Conservation (phyloP, 2,329 filamentous ascomycete species). For the Hymenoscyphus scutula region DNA sequence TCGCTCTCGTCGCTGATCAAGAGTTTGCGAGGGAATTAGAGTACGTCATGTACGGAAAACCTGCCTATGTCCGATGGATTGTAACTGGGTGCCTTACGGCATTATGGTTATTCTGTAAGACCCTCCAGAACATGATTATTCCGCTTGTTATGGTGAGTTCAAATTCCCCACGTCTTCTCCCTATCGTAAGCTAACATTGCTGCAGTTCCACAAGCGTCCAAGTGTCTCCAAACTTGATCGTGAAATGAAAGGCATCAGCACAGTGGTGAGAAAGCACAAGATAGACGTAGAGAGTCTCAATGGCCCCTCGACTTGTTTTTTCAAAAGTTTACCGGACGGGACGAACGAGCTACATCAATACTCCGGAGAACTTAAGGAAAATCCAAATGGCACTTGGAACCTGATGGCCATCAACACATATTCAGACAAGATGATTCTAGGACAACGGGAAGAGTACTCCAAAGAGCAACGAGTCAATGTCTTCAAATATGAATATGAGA, state of each 20-base stretch:
- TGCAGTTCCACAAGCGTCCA: conserved; percentile 2
- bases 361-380: conserved; percentile 35
- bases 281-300: conserved; percentile 45
- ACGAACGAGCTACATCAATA: conserved; percentile 23
- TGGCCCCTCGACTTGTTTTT: conserved; percentile 49
- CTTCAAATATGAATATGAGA: conserved; percentile 47
- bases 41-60: conserved; percentile 31
- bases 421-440: conserved; percentile 45
- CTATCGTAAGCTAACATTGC: neutral
- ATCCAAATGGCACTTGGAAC: conserved; percentile 42
- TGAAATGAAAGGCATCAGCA: conserved; percentile 11
- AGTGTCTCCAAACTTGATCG: conserved; percentile 3
- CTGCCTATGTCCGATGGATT: conserved; percentile 34
- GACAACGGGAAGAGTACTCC: conserved; percentile 23
- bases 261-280: conserved; percentile 20
- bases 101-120: conserved; percentile 4
- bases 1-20: conserved; percentile 44
- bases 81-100: conserved; percentile 34
- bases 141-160: conserved; percentile 1
- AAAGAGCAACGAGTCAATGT: conserved; percentile 43
- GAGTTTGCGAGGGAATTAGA: conserved; percentile 45
- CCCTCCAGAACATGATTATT: conserved; percentile 2
- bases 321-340: conserved; percentile 14
- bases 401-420: conserved; percentile 48
- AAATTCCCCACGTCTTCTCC: neutral